Conservation (phyloP, 495 filamentous ascomycete genomes). For the Tricharina praecox region DNA sequence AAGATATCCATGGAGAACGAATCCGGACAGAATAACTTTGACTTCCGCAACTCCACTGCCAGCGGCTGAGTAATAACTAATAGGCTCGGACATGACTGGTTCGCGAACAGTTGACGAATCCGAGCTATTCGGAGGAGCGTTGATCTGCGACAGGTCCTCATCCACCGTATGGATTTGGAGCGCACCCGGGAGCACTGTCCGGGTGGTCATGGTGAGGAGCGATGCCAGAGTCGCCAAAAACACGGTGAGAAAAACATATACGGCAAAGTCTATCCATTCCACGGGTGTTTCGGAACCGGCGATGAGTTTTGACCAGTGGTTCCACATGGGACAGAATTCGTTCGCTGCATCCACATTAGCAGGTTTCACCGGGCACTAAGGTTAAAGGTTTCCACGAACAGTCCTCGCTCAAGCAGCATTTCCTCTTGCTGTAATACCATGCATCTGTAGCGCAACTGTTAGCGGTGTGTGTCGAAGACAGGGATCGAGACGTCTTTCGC, state of each 20-base stretch:
- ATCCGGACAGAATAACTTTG: conserved; percentile 91
- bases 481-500: too few species aligned
- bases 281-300: conserved; percentile 35
- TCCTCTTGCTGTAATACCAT: conserved; percentile 58
- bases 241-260: conserved; percentile 56
- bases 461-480: too few species aligned
- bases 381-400: conserved; percentile 10
- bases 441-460: conserved; percentile 27
- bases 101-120: conserved; percentile 27
- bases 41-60: conserved; percentile 96
- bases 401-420: conserved; percentile 52
- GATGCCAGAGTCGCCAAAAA: conserved; percentile 60
- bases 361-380: neutral
- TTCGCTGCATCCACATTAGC: conserved; percentile 15
- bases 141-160: conserved; percentile 43
- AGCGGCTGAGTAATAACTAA: conserved; percentile 88
- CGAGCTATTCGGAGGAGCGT: conserved; percentile 23
- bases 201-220: conserved; percentile 64
- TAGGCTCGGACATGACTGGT: conserved; percentile 38
- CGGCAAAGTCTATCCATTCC: conserved; percentile 58
- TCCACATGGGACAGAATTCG: conserved; percentile 26
- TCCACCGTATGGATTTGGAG: conserved; percentile 75
- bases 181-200: conserved; percentile 77
- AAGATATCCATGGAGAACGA: conserved; percentile 85
- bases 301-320: conserved; percentile 22